Conservation (phyloP, 2,329 filamentous ascomycete species). For the Ascochyta pisi region DNA sequence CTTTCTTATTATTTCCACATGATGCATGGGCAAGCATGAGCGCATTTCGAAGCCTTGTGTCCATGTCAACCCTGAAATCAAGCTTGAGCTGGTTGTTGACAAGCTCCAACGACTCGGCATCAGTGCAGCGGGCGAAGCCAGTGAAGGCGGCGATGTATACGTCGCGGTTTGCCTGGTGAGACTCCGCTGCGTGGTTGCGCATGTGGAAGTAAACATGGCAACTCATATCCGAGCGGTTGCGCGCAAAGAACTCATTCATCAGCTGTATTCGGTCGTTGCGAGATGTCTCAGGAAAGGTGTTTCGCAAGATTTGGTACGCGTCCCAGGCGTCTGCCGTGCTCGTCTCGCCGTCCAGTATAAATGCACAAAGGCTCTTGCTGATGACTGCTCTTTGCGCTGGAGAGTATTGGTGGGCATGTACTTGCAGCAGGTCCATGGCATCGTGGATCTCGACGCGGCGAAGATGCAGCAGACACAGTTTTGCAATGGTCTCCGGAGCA, state of each 20-base stretch:
- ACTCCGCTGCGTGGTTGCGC: conserved; percentile 73
- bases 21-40: conserved; percentile 85
- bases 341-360: conserved; percentile 70
- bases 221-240: conserved; percentile 82
- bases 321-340: conserved; percentile 70
- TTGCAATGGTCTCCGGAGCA: conserved; percentile 75
- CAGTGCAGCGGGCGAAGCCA: conserved; percentile 69
- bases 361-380: conserved; percentile 69
- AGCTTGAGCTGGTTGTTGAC: conserved; percentile 95
- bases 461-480: conserved; percentile 76
- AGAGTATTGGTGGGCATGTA: conserved; percentile 74
- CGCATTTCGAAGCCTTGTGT: conserved; percentile 79
- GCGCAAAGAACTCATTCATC: conserved; percentile 83
- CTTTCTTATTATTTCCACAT: conserved; percentile 69
- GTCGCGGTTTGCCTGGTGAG: conserved; percentile 71
- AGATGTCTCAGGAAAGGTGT: conserved; percentile 69
- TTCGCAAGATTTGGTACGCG: conserved; percentile 63
- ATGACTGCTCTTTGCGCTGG: conserved; percentile 72
- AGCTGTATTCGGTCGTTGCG: conserved; percentile 70
- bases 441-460: conserved; percentile 78
- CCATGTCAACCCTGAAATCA: conserved; percentile 79
- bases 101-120: conserved; percentile 71
- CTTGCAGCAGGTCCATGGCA: conserved; percentile 80
- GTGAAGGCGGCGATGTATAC: conserved; percentile 82
- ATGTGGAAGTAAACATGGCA: conserved; percentile 90